Evolutionary conservation across 768 basidiomycete species (phyloP), one percentile per base, ranked within the genome.

Genomic region (Boletus subparvulus): DNA sequence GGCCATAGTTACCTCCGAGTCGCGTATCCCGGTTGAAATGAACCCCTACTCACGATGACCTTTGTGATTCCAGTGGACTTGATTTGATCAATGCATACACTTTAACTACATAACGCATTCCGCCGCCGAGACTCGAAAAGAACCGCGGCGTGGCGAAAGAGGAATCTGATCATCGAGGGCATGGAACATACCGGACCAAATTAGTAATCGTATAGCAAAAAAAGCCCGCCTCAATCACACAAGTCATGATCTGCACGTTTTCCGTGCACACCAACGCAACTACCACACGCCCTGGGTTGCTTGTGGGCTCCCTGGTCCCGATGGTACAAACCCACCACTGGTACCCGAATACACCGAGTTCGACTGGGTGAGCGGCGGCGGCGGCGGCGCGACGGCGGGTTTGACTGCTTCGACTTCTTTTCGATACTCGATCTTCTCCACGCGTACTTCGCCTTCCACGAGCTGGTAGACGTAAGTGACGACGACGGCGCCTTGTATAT

Each of bases 401-500:
- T 77, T 73, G 37, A 68, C 64, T 7, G 72, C 64, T 41, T 80
- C 78, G 4, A 71, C 72, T 59, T 88, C 86, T 63, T 87, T 88
- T 56, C 88, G 77, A 77, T 86, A 92, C 70, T 92, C 90, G 53
- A 93, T 87, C 78, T 93, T 93, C 77, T 93, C 91, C 6, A 93
- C 91, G n/a, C 90, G 81, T 3, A 95, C 93, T 71, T 95, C 94
- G 41, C 92, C 91, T 42, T 95, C 93, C 44, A 96, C 88, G 32
- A 96, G 83, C 67, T 95, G 93, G 71, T 96, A 98, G 4, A 98
- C 94, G 66, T 97, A 98, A 3, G 96, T 98, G 28, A 97, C 94
- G 35, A 99, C 91, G 10, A 96, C 93, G 3, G 92, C 85, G 6
- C 97, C 97, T 74, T 99, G 97, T 36, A 99, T 88, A 69, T 98